phyloP scores from a whole-genome alignment of 1,284 basidiomycete species.

The Prillingera fragicola region DNA sequence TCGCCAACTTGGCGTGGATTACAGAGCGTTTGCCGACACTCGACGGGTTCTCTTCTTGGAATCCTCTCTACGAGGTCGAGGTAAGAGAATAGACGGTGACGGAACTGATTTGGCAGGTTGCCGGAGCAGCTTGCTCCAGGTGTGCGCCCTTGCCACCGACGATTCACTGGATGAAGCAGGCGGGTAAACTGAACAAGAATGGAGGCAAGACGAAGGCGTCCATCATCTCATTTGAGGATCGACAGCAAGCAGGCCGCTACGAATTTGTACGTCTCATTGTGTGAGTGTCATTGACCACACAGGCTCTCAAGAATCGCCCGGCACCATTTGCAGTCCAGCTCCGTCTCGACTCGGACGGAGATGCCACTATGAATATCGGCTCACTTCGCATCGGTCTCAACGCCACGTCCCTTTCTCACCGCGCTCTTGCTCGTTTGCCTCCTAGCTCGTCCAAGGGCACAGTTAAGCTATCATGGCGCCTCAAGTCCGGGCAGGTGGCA shows the following conservation, averaged over 20 bases:
- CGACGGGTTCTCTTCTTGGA: conserved; percentile 59
- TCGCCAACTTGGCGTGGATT: conserved; percentile 77
- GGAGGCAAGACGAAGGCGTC: conserved; percentile 35
- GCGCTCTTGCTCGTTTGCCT: conserved; percentile 76
- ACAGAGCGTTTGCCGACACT: conserved; percentile 73
- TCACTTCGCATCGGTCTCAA: conserved; percentile 81
- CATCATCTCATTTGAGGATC: conserved; percentile 65
- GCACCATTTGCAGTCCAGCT: conserved; percentile 82
- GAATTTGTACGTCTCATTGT: conserved; percentile 56
- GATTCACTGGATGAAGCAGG: conserved; percentile 62
- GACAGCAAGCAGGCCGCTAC: conserved; percentile 74
- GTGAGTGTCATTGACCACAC: neutral
- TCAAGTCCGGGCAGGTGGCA: conserved; percentile 57
- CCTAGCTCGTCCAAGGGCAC: conserved; percentile 52
- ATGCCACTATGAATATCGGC: too few relatives aligned
- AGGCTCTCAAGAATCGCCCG: conserved; percentile 79
- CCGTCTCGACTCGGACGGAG: conserved; percentile 57
- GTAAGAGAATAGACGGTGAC: conserved; percentile 29
- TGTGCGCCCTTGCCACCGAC: conserved; percentile 75
- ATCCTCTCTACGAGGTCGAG: conserved; percentile 51
- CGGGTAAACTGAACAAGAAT: conserved; percentile 43
- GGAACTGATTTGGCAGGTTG: conserved; percentile 18
- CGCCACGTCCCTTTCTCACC: conserved; percentile 77
- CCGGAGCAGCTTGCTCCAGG: conserved; percentile 54
- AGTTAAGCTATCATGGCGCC: conserved; percentile 66